Base-by-base conservation (phyloP, 495 filamentous ascomycete genomes). In the Beverwykella pulmonaria region DNA sequence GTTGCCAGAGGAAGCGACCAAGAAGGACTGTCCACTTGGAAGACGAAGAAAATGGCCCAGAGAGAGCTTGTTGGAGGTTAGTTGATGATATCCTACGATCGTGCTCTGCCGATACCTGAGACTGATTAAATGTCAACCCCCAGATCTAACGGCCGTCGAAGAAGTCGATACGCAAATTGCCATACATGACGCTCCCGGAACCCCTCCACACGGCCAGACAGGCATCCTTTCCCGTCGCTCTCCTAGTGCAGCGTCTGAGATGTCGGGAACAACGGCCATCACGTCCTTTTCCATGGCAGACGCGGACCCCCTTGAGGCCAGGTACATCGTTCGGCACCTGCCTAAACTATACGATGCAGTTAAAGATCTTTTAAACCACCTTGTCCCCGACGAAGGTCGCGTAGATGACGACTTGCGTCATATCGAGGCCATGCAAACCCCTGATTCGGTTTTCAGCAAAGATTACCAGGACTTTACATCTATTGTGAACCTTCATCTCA, bases 241-340 rank as follows among this genome's bases (percentile, higher is more conserved):
- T 14, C 69, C 69, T 15, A 63, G 64, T n/a, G 63, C 55, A 30
- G 22, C 66, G 2, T 69, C 70, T 23, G 67, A 73, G 20, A 70
- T 73, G 54, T 72, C 70, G 7, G 70, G 70, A 7, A 72, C 70
- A 6, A 72, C 70, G 10, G 70, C 67, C n/a, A 58, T 65, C 10
- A 54, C 69, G 3, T 69, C 65, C 0, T 54, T 65, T 36, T 67
- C 69, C 27, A 55, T 44, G 50, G 61, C 56, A 20, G 66, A 67
- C 32, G 67, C 66, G 1, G 53, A 69, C 53, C 66, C 64, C n/a
- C 54, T 79, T 6, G 73, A 79, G 25, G 14, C 65, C 10, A 69
- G 70, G 17, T 36, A 62, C 23, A 71, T 80, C 36, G 49, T 75
- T 7, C 75, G 79, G 39, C 52, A 58, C 15, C 70, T 81, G 14